A percentile compares a stretch with the other conserved stretches of the same genome.
Evolutionary conservation across 164 flowering plant genomes (phyloP).

Genomic region (Vitis amurensis): DNA sequence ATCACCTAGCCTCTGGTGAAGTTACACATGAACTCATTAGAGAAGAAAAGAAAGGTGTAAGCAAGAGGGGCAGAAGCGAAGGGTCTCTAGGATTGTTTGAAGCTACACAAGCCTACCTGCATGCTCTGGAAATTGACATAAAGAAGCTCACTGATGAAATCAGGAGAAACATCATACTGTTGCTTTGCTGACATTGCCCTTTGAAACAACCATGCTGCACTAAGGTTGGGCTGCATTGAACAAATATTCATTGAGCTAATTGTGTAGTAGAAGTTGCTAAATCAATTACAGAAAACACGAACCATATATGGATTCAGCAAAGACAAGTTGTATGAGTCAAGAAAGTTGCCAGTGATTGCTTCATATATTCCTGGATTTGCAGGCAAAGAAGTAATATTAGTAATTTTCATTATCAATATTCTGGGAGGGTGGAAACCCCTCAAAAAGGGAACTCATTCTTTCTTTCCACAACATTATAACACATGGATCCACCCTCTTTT

Average conservation of each 20-base stretch:
- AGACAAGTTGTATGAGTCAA: slow-evolving; percentile 79
- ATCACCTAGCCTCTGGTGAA: slow-evolving; percentile 78
- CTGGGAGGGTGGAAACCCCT: neutral
- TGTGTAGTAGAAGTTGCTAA: neutral
- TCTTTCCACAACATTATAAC: neutral
- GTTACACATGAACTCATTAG: slow-evolving; percentile 6
- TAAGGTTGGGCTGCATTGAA: slow-evolving; percentile 82
- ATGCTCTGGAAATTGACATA: slow-evolving; percentile 71
- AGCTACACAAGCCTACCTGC: slow-evolving; percentile 53
- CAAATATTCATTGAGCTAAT: slow-evolving; percentile 3
- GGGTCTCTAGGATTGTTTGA: neutral
- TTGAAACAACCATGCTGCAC: slow-evolving; percentile 96
- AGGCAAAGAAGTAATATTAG: neutral
- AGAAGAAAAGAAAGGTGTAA: slow-evolving; percentile 1
- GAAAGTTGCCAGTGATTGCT: slow-evolving; percentile 58
- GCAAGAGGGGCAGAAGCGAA: neutral
- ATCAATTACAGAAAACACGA: slow-evolving; percentile 20
- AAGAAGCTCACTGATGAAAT: slow-evolving; percentile 87
- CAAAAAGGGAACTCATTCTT: neutral
- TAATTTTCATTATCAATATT: neutral
- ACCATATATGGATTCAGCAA: slow-evolving; percentile 94
- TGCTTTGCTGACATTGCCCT: slow-evolving; percentile 93
- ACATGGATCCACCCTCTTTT: too few species aligned
- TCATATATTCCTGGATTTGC: slow-evolving; percentile 65
- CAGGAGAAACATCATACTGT: slow-evolving; percentile 58